These are phyloP conservation scores for Paramyrothecium sp. DNA, from an alignment of 2,329 filamentous ascomycete genomes.

Conservation along the genomic window DNA sequence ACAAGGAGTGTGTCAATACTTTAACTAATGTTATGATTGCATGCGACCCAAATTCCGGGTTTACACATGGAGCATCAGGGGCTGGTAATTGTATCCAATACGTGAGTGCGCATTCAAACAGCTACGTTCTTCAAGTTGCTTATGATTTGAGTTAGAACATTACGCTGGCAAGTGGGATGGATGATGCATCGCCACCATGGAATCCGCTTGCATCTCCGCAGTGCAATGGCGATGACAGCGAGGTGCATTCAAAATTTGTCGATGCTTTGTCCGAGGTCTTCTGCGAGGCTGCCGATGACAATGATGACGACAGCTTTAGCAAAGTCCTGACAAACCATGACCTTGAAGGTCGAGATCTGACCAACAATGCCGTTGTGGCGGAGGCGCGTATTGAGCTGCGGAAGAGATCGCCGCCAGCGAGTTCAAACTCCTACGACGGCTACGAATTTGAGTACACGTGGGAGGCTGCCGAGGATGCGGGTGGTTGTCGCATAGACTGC, in stretches of 20 bases:
- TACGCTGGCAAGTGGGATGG: not conserved
- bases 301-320: not conserved
- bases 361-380: too few species aligned
- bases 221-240: not conserved
- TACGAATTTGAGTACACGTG: not conserved
- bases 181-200: not conserved
- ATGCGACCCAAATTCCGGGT: not conserved
- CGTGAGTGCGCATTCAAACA: not conserved
- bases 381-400: not conserved
- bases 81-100: not conserved
- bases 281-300: not conserved
- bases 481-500: not conserved
- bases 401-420: not conserved
- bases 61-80: not conserved
- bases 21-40: not conserved
- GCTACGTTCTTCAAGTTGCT: not conserved
- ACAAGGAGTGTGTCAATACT: not conserved
- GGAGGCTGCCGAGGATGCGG: not conserved
- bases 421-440: not conserved
- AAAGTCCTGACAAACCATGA: not conserved
- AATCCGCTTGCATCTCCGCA: not conserved
- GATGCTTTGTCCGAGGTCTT: not conserved
- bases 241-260: not conserved
- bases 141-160: not conserved
- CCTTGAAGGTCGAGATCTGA: not conserved